phyloP scores from a whole-genome alignment of 768 basidiomycete species.

The Polyporus arcularius region DNA sequence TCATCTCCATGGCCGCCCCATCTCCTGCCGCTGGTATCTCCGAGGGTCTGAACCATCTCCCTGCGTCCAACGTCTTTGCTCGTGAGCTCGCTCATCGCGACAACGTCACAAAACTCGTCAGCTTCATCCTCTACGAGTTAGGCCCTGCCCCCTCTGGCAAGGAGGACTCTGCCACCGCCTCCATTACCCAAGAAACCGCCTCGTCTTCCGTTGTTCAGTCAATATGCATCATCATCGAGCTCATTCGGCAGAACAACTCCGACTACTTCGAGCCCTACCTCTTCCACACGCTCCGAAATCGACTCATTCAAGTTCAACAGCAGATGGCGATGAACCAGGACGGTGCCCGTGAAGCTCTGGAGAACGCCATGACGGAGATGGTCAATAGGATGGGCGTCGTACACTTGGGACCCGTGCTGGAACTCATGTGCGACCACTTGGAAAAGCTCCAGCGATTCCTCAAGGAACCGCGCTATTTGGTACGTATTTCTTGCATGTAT shows the following conservation, averaged over 20 bases:
- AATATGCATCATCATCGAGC: slow-evolving; percentile 87
- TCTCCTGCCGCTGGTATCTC: slow-evolving; percentile 77
- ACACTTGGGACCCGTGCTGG: slow-evolving; percentile 81
- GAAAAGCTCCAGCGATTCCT: slow-evolving; percentile 71
- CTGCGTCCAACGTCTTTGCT: slow-evolving; percentile 84
- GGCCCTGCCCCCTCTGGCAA: slow-evolving; percentile 21
- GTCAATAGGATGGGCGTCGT: slow-evolving; percentile 88
- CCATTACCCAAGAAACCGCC: slow-evolving; percentile 41
- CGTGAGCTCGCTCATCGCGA: slow-evolving; percentile 79
- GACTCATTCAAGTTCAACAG: slow-evolving; percentile 86
- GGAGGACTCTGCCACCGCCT: slow-evolving; percentile 19
- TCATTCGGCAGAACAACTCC: slow-evolving; percentile 96
- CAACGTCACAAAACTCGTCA: slow-evolving; percentile 69
- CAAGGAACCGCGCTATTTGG: slow-evolving; percentile 72
- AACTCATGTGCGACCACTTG: slow-evolving; percentile 68
- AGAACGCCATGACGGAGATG: slow-evolving; percentile 77
- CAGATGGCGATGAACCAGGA: slow-evolving; percentile 52
- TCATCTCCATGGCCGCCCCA: slow-evolving; percentile 92
- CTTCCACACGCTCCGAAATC: slow-evolving; percentile 90
- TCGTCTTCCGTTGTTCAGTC: slow-evolving; percentile 85
- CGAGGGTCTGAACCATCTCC: slow-evolving; percentile 66
- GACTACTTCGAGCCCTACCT: slow-evolving; percentile 98
- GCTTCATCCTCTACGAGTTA: slow-evolving; percentile 77
- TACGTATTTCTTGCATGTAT: slow-evolving; percentile 38
- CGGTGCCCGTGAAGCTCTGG: slow-evolving; percentile 65